Evolutionary conservation across 2,329 filamentous ascomycete species (phyloP).

Genomic region (Phaeosphaeriaceae sp.): DNA sequence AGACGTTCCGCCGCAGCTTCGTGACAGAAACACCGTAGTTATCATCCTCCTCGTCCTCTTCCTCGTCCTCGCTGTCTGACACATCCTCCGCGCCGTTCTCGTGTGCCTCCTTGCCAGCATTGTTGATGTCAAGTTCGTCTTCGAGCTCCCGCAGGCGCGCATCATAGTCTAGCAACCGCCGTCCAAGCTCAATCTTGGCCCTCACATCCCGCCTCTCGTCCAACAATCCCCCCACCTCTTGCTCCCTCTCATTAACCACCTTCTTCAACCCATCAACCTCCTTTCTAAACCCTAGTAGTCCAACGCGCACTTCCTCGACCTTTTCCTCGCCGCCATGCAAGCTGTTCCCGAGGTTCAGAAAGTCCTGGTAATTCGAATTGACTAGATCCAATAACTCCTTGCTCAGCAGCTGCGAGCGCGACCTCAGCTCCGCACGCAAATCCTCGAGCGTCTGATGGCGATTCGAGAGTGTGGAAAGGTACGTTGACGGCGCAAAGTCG

Average conservation of each 20-base stretch:
- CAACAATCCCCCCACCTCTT: slow-evolving; percentile 68
- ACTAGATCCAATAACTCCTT: slow-evolving; percentile 92
- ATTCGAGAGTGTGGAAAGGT: slow-evolving; percentile 82
- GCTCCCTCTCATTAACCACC: slow-evolving; percentile 68
- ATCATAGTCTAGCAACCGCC: slow-evolving; percentile 70
- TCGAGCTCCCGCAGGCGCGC: slow-evolving; percentile 70
- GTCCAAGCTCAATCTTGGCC: slow-evolving; percentile 67
- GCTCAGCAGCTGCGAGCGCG: slow-evolving; percentile 79
- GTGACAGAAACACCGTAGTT: slow-evolving; percentile 42
- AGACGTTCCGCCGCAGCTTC: slow-evolving; percentile 62
- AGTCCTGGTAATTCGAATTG: slow-evolving; percentile 93
- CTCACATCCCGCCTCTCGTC: slow-evolving; percentile 75
- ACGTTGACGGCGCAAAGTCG: slow-evolving; percentile 79
- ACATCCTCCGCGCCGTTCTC: slow-evolving; percentile 16
- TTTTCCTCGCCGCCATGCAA: slow-evolving; percentile 88
- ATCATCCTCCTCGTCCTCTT: slow-evolving; percentile 41
- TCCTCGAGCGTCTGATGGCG: slow-evolving; percentile 97
- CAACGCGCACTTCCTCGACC: slow-evolving; percentile 87
- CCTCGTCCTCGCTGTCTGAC: slow-evolving; percentile 33
- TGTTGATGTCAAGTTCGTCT: slow-evolving; percentile 64
- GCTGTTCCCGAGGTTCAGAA: slow-evolving; percentile 81
- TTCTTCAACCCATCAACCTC: slow-evolving; percentile 78
- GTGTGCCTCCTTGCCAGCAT: slow-evolving; percentile 21
- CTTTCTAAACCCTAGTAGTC: slow-evolving; percentile 82
- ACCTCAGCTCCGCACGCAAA: slow-evolving; percentile 82